Evolutionary conservation across 345 rosid genomes (phyloP).

Genomic region (Draba incana): DNA sequence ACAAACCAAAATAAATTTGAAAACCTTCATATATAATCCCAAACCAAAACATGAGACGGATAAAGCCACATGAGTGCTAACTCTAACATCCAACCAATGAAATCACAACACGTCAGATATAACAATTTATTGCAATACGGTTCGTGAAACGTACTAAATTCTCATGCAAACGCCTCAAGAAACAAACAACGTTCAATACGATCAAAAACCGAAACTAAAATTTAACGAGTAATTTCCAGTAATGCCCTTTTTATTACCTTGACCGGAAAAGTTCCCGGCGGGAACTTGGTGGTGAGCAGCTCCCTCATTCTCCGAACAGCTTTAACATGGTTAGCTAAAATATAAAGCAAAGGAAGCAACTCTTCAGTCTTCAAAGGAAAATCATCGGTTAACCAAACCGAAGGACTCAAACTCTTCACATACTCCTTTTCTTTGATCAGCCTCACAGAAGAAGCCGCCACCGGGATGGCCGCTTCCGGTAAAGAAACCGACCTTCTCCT

Average conservation of each 20-base stretch:
- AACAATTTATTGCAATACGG: neutral
- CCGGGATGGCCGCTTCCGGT: conserved; percentile 34
- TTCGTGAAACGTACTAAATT: neutral
- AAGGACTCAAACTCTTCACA: conserved; percentile 85
- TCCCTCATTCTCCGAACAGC: conserved; percentile 94
- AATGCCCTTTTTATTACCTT: conserved; percentile 54
- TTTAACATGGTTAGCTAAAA: conserved; percentile 89
- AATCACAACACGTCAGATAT: neutral
- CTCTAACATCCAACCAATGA: neutral
- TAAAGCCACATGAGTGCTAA: neutral
- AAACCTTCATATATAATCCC: neutral
- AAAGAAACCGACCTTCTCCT: conserved; percentile 61
- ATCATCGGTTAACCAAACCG: conserved; percentile 81
- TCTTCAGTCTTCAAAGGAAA: conserved; percentile 90
- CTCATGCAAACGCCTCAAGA: conserved; percentile 27
- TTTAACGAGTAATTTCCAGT: neutral
- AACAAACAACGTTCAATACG: neutral
- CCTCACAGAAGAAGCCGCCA: conserved; percentile 42
- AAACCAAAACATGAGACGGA: no score
- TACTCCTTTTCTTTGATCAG: conserved; percentile 73
- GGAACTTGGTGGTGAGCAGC: conserved; percentile 86
- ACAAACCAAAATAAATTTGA: neutral
- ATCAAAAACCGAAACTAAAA: neutral
- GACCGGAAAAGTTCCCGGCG: conserved; percentile 87
- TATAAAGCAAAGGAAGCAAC: conserved; percentile 89